phyloP scores from a whole-genome alignment of 1,284 basidiomycete genomes.

The Pseudozyma flocculosa region DNA sequence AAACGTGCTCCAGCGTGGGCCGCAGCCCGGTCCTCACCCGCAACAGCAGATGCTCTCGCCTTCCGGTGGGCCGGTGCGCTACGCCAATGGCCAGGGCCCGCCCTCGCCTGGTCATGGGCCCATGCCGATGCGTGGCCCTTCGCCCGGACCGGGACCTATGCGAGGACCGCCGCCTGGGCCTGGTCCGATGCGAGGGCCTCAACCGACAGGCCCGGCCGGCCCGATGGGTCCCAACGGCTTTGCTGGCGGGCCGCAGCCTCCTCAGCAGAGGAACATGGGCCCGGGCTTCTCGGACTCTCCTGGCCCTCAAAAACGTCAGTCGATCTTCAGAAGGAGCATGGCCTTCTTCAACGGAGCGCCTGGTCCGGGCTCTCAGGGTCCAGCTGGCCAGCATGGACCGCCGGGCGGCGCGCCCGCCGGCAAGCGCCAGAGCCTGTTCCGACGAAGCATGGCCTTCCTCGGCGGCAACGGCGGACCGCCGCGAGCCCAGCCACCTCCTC shows the following conservation, averaged over 20 bases:
- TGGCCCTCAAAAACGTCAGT: slow-evolving; percentile 28
- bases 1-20: slow-evolving; percentile 26
- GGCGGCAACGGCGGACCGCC: slow-evolving; percentile 6
- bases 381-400: slow-evolving; percentile 3
- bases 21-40: slow-evolving; percentile 2
- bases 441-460: slow-evolving; percentile 44
- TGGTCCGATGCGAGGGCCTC: slow-evolving; percentile 3
- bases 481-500: slow-evolving; percentile 2
- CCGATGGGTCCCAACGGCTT: slow-evolving; percentile 1
- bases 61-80: no score
- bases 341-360: slow-evolving; percentile 32
- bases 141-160: no score
- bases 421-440: slow-evolving; percentile 38
- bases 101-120: no score
- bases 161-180: no score
- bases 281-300: slow-evolving; percentile 34
- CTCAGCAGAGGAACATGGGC: slow-evolving; percentile 7
- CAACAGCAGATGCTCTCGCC: no score
- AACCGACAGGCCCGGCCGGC: slow-evolving; percentile 4
- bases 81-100: no score
- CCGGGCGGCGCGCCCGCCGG: neutral
- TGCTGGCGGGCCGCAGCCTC: slow-evolving; percentile 5
- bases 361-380: slow-evolving; percentile 5
- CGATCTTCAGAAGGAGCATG: slow-evolving; percentile 39
- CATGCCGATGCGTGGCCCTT: no score